Evolutionary conservation across 176 grass and related monocot genomes (phyloP).

Genomic region (Stipa capillata): DNA sequence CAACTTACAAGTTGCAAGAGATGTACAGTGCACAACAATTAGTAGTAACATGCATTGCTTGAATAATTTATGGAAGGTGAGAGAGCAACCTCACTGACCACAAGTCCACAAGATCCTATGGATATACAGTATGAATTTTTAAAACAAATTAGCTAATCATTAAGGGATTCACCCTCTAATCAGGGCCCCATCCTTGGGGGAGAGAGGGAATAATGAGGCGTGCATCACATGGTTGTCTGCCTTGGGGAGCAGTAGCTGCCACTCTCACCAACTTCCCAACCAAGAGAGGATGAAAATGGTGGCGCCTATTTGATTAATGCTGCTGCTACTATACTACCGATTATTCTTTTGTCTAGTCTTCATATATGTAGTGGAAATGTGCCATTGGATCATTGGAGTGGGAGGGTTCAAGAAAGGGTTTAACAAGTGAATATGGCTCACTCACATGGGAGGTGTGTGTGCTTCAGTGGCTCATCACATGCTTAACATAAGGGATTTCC

Average conservation of each 20-base stretch:
- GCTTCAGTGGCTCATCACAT: slow-evolving; percentile 30
- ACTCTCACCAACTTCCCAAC: slow-evolving; percentile 43
- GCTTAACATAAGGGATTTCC: slow-evolving; percentile 21
- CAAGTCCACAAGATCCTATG: slow-evolving; percentile 21
- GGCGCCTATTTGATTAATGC: slow-evolving; percentile 26
- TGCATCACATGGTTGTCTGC: slow-evolving; percentile 52
- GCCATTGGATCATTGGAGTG: slow-evolving; percentile 25
- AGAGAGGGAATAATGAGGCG: slow-evolving; percentile 35
- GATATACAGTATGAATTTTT: slow-evolving; percentile 8
- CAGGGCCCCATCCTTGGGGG: slow-evolving; percentile 25
- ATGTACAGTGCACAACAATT: background rate
- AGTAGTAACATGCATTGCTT: background rate
- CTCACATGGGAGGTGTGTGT: slow-evolving; percentile 57
- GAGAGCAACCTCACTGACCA: slow-evolving; percentile 11
- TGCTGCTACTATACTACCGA: background rate
- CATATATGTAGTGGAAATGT: background rate
- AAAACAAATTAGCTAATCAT: slow-evolving; percentile 47
- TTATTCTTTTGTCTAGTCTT: background rate
- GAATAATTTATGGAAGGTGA: background rate
- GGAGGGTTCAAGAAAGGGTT: slow-evolving; percentile 41
- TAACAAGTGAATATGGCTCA: slow-evolving; percentile 25
- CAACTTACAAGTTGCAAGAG: no score
- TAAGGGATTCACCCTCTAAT: slow-evolving; percentile 36
- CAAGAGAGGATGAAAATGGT: slow-evolving; percentile 40
- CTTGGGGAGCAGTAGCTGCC: slow-evolving; percentile 29